These are phyloP conservation scores for Prunus yedoensis DNA, from an alignment of 331 rosid genomes.

Conservation along the genomic window DNA sequence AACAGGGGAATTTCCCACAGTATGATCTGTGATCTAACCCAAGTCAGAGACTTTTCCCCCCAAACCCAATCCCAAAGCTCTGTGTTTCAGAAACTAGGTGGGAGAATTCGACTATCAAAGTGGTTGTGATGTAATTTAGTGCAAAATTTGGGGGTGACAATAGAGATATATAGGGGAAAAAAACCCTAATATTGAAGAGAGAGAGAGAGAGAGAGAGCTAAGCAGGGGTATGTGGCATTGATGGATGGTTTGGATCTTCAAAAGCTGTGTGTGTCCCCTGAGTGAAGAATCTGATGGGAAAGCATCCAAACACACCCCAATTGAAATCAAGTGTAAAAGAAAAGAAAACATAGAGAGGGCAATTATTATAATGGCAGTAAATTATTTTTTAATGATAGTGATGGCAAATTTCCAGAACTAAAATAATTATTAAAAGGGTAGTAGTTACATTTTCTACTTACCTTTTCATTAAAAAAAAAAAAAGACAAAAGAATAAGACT, in stretches of 20 bases:
- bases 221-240: constrained; percentile 27
- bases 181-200: background rate
- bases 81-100: constrained; percentile 8
- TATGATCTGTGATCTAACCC: constrained; percentile 30
- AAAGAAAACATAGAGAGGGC: constrained; percentile 16
- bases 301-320: constrained; percentile 12
- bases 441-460: background rate
- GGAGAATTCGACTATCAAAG: constrained; percentile 11
- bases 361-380: constrained; percentile 15
- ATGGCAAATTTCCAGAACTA: background rate
- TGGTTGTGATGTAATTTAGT: constrained; percentile 12
- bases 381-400: constrained; percentile 11
- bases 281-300: constrained; percentile 33
- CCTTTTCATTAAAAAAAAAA: background rate
- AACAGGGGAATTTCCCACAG: constrained; percentile 8
- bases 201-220: background rate
- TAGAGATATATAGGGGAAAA: background rate
- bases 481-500: background rate
- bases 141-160: constrained; percentile 29
- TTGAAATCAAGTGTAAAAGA: background rate
- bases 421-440: constrained; percentile 3
- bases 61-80: constrained; percentile 29
- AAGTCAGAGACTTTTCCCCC: constrained; percentile 7
- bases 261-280: constrained; percentile 27
- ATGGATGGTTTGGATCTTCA: constrained; percentile 31